These are phyloP conservation scores for Moringa oleifera DNA, from an alignment of 345 rosid species.

Conservation along the genomic window DNA sequence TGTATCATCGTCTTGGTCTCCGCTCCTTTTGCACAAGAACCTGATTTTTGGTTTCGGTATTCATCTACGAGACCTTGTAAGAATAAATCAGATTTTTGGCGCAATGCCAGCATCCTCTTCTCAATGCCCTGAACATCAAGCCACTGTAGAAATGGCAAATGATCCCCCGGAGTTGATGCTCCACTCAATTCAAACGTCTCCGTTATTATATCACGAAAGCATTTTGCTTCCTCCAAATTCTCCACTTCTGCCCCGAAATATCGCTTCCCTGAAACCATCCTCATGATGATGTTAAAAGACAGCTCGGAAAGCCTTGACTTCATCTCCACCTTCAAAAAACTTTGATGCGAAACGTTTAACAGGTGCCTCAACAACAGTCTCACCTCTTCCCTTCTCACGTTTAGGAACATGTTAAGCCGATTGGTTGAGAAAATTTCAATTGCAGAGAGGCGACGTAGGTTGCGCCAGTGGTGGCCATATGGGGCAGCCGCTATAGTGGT, in stretches of 20 bases:
- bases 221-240: slow-evolving; percentile 29
- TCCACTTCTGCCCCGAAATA: slow-evolving; percentile 29
- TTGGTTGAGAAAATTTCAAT: slow-evolving; percentile 37
- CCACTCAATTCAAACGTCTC: slow-evolving; percentile 32
- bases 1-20: slow-evolving; percentile 32
- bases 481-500: slow-evolving; percentile 25
- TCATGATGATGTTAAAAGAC: slow-evolving; percentile 38
- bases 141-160: slow-evolving; percentile 47
- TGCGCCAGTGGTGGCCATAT: slow-evolving; percentile 47
- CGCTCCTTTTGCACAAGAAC: slow-evolving; percentile 8
- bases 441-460: slow-evolving; percentile 38
- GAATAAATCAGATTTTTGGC: slow-evolving; percentile 36
- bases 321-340: slow-evolving; percentile 22
- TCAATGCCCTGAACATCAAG: slow-evolving; percentile 43
- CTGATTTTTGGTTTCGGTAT: slow-evolving; percentile 18
- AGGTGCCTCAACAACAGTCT: too few species aligned
- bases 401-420: slow-evolving; percentile 22
- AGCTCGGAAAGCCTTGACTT: slow-evolving; percentile 32
- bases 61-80: slow-evolving; percentile 34
- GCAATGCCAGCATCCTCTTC: slow-evolving; percentile 31
- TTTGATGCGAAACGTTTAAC: too few species aligned
- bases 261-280: slow-evolving; percentile 41
- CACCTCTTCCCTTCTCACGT: slow-evolving; percentile 23
- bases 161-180: slow-evolving; percentile 34
- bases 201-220: slow-evolving; percentile 29